Conservation (phyloP, 2,329 filamentous ascomycete genomes). For the Xylariaceae sp. region DNA sequence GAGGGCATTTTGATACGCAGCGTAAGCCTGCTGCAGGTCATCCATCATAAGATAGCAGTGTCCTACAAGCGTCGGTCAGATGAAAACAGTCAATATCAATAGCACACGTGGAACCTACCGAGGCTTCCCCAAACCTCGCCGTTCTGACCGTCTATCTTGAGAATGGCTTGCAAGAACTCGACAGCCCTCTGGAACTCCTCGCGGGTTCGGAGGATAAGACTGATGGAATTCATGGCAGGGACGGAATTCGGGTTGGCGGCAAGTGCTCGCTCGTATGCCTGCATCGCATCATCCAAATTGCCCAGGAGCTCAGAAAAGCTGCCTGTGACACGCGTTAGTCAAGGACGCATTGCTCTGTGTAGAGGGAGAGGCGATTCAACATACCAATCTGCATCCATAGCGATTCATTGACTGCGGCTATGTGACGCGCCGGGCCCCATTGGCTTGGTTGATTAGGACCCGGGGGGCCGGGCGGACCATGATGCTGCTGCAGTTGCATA, state of each 20-base stretch:
- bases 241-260: conserved; percentile 84
- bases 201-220: conserved; percentile 81
- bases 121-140: conserved; percentile 96
- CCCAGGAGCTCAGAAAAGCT: conserved; percentile 82
- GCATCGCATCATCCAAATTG: conserved; percentile 81
- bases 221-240: conserved; percentile 89
- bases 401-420: conserved; percentile 73
- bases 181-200: conserved; percentile 93
- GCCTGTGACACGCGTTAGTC: conserved; percentile 48
- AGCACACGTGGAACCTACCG: conserved; percentile 49
- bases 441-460: conserved; percentile 51
- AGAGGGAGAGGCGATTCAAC: conserved; percentile 27
- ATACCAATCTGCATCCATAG: conserved; percentile 92
- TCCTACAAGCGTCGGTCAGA: conserved; percentile 47
- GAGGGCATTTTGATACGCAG: conserved; percentile 90
- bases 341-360: conserved; percentile 2
- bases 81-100: not conserved
- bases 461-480: conserved; percentile 58
- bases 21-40: conserved; percentile 92
- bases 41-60: conserved; percentile 99
- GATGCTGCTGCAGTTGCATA: conserved; percentile 62
- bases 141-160: conserved; percentile 83
- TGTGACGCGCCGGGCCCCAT: conserved; percentile 63
- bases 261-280: conserved; percentile 85
- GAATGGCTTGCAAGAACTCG: conserved; percentile 83